Evolutionary conservation across 2,329 filamentous ascomycete species (phyloP).

Genomic region (Ophiostoma sp.): DNA sequence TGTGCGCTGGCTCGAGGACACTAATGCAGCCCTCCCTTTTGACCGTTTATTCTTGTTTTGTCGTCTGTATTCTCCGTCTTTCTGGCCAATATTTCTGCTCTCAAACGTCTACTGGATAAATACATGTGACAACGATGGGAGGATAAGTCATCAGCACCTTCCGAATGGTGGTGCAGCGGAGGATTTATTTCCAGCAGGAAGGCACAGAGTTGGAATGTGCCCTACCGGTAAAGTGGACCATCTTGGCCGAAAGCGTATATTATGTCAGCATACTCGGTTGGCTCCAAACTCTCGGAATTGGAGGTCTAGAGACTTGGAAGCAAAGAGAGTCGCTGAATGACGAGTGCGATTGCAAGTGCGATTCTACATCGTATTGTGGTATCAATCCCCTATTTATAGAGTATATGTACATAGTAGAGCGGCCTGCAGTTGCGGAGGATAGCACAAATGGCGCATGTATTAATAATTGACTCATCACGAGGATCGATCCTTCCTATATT

Average conservation of each 20-base stretch:
- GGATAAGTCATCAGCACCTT: conserved; percentile 1
- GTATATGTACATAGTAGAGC: no score
- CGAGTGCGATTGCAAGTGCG: no score
- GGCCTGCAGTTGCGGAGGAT: background rate
- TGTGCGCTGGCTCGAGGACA: background rate
- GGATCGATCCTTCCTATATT: background rate
- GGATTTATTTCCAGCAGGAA: background rate
- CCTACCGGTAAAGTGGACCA: background rate
- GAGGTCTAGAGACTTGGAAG: background rate
- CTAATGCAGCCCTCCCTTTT: background rate
- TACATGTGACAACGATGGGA: background rate
- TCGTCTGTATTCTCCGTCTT: background rate
- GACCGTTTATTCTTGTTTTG: background rate
- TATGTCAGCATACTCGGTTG: background rate
- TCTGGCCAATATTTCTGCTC: background rate
- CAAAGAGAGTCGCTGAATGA: no score
- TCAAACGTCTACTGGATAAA: background rate
- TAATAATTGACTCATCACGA: background rate
- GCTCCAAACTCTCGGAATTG: background rate
- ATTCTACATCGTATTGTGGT: no score
- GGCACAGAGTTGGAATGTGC: background rate
- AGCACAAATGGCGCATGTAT: no score
- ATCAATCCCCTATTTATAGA: no score
- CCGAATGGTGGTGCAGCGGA: background rate
- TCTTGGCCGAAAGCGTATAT: background rate